These are phyloP conservation scores for Mycena pura DNA, from an alignment of 768 basidiomycete genomes.

Conservation along the genomic window DNA sequence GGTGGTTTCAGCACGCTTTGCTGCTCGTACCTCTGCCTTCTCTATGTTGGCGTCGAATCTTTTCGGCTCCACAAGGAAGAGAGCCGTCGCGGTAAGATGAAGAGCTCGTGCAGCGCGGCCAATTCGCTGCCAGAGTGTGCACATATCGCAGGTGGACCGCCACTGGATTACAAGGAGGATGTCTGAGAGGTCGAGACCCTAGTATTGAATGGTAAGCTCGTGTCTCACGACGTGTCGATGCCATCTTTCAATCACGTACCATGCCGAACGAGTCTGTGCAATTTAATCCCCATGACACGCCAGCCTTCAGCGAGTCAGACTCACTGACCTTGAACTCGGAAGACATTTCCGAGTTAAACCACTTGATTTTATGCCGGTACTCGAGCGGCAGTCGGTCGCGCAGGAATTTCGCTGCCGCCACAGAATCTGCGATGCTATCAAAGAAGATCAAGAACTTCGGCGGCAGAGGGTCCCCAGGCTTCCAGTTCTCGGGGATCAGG, in stretches of 20 bases:
- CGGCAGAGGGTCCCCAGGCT: conserved; percentile 7
- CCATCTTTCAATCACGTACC: conserved; percentile 22
- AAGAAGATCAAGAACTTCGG: conserved; percentile 33
- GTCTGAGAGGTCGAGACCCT: conserved; percentile 39
- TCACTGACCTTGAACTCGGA: conserved; percentile 18
- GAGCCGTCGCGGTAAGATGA: conserved; percentile 8
- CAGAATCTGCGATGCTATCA: conserved; percentile 24
- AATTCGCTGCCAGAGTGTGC: conserved; percentile 34
- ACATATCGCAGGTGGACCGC: conserved; percentile 22
- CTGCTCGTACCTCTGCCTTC: neutral
- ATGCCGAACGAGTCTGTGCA: conserved; percentile 34
- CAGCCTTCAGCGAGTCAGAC: conserved; percentile 5
- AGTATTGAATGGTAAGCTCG: neutral
- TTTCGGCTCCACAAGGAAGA: conserved; percentile 28
- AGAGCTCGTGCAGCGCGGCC: conserved; percentile 30
- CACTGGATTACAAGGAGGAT: conserved; percentile 38
- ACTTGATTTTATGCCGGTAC: conserved; percentile 26
- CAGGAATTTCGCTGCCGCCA: conserved; percentile 18
- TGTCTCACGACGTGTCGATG: neutral
- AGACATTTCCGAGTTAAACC: conserved; percentile 31
- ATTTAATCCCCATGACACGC: conserved; percentile 30
- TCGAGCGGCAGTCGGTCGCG: conserved; percentile 9
- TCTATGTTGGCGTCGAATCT: conserved; percentile 29
- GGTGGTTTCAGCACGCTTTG: neutral
- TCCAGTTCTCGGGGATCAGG: conserved; percentile 19